Conservation (phyloP, 2,329 filamentous ascomycete genomes). For the Fusarium temperatum region DNA sequence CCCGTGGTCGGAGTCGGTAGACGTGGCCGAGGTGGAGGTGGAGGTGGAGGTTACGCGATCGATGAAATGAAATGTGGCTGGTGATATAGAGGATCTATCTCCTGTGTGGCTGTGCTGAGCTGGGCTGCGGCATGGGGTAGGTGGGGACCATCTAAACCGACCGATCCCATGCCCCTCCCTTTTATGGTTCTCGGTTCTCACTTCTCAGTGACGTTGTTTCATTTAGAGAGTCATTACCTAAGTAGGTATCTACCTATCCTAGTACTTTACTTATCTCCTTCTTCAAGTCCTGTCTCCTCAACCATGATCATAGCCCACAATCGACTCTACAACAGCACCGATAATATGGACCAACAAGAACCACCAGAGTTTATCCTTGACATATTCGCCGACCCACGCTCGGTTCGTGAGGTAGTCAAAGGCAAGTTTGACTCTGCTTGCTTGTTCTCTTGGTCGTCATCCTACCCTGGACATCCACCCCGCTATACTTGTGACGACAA, state of each 20-base stretch:
- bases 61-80: not conserved
- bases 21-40: conserved; percentile 10
- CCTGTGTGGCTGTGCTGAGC: not conserved
- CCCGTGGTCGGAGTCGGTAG: conserved; percentile 19
- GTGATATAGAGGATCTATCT: not conserved
- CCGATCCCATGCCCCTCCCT: conserved; percentile 24
- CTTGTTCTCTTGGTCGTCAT: conserved; percentile 21
- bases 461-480: conserved; percentile 37
- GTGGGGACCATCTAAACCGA: not conserved
- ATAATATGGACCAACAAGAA: conserved; percentile 58
- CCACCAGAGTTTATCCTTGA: conserved; percentile 93
- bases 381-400: conserved; percentile 89
- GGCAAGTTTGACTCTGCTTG: conserved; percentile 60
- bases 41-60: not conserved
- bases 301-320: conserved; percentile 39
- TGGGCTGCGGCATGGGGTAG: conserved; percentile 18
- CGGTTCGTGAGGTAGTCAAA: conserved; percentile 92
- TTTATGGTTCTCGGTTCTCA: not conserved
- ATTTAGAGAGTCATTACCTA: not conserved
- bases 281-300: conserved; percentile 1
- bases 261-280: not conserved
- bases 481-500: conserved; percentile 16
- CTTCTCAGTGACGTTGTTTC: conserved; percentile 19
- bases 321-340: conserved; percentile 29
- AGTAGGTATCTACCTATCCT: not conserved